A percentile compares a stretch with the other conserved stretches of the same genome.
phyloP scores from a whole-genome alignment of 208 protist genomes.

The Acanthamoeba culbertsoni region DNA sequence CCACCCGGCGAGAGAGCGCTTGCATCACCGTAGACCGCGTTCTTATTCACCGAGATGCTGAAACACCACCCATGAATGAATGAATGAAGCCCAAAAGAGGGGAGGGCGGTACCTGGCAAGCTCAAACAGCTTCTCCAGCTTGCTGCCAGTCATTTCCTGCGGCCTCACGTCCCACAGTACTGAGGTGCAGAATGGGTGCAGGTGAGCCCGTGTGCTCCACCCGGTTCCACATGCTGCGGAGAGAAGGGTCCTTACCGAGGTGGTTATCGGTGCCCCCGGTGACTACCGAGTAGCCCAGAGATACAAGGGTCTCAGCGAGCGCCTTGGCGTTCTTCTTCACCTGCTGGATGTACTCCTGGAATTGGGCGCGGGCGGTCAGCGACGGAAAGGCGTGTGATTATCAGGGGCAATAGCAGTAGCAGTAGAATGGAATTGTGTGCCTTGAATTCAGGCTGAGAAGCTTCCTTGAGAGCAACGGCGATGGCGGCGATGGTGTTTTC shows the following conservation, averaged over 20 bases:
- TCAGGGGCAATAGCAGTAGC: no score
- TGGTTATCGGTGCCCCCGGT: constrained; percentile 98
- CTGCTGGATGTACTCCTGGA: constrained; percentile 87
- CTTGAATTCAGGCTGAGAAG: constrained; percentile 91
- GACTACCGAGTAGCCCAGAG: constrained; percentile 91
- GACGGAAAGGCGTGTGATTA: background rate
- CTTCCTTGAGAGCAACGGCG: constrained; percentile 94
- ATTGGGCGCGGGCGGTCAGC: background rate
- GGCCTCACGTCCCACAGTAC: constrained; percentile 96
- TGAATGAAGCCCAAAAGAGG: no score
- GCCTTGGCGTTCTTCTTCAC: constrained; percentile 90
- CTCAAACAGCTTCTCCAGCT: constrained; percentile 93
- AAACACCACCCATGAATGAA: no score
- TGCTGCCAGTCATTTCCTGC: constrained; percentile 92
- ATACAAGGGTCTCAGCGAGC: constrained; percentile 86
- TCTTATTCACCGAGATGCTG: constrained; percentile 97
- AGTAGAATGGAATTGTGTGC: no score
- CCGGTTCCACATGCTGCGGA: background rate
- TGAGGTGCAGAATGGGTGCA: background rate
- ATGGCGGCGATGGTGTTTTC: constrained; percentile 97
- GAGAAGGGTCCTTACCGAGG: constrained; percentile 70
- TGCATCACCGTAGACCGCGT: constrained; percentile 95
- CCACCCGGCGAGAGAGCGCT: constrained; percentile 92
- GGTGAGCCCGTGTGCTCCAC: background rate
- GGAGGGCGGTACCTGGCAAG: background rate